Percentiles rank a stretch among this genome's conserved stretches.
phyloP scores from a whole-genome alignment of 768 basidiomycete species.

The Tremella yokohamensis region DNA sequence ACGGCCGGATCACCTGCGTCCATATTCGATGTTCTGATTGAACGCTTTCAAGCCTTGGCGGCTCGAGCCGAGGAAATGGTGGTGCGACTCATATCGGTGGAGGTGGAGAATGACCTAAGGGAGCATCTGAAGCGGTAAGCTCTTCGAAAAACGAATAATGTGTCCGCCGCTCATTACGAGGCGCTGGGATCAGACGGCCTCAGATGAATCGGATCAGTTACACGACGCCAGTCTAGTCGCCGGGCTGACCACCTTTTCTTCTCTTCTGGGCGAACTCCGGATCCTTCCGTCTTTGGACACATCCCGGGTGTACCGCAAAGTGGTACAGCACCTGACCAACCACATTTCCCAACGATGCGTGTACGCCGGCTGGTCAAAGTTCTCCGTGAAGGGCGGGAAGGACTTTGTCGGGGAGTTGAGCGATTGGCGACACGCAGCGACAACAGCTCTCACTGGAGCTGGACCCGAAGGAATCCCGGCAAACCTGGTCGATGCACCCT shows the following conservation, averaged over 20 bases:
- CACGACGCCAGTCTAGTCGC: slow-evolving; percentile 64
- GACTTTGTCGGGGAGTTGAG: slow-evolving; percentile 67
- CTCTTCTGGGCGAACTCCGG: slow-evolving; percentile 69
- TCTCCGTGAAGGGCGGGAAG: slow-evolving; percentile 62
- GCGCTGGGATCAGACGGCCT: slow-evolving; percentile 45
- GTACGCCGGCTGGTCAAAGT: slow-evolving; percentile 65
- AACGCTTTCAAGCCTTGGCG: slow-evolving; percentile 61
- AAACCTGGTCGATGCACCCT: slow-evolving; percentile 64
- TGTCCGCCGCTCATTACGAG: slow-evolving; percentile 29
- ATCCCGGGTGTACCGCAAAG: slow-evolving; percentile 68
- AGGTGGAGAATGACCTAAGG: slow-evolving; percentile 73
- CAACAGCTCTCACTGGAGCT: neutral
- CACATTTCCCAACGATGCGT: slow-evolving; percentile 81
- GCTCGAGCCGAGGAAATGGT: slow-evolving; percentile 82
- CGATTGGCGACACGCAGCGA: slow-evolving; percentile 70
- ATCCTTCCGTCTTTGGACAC: slow-evolving; percentile 61
- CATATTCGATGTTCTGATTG: slow-evolving; percentile 73
- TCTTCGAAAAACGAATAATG: slow-evolving; percentile 8
- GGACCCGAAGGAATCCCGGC: slow-evolving; percentile 46
- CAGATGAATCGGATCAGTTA: slow-evolving; percentile 31
- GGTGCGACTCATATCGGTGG: slow-evolving; percentile 72
- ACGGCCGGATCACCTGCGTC: slow-evolving; percentile 55
- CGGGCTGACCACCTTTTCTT: slow-evolving; percentile 73
- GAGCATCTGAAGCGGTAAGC: slow-evolving; percentile 62
- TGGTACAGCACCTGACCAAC: slow-evolving; percentile 66